These are phyloP conservation scores for Fusarium sp. DNA, from an alignment of 2,329 filamentous ascomycete species.

Conservation along the genomic window DNA sequence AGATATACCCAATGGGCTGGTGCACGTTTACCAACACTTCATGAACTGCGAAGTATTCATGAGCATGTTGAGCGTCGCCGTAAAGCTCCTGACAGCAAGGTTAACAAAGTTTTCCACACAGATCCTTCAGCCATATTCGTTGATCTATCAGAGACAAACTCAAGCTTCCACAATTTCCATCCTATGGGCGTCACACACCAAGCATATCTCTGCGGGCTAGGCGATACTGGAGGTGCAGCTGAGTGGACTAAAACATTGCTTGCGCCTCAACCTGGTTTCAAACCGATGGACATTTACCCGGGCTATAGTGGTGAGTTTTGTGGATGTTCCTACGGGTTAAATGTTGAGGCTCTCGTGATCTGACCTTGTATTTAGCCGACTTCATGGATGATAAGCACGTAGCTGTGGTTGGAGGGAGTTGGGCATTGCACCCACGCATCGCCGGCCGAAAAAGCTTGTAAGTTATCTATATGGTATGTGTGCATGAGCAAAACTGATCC, in stretches of 20 bases:
- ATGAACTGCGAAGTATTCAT: conserved; percentile 33
- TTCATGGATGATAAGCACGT: conserved; percentile 38
- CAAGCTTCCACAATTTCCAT: conserved; percentile 28
- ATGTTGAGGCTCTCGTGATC: accelerated
- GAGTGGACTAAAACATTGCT: conserved; percentile 29
- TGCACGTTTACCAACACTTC: conserved; percentile 28
- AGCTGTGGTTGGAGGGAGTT: conserved; percentile 27
- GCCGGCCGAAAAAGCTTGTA: conserved; percentile 34
- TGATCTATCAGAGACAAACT: conserved; percentile 17
- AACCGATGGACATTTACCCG: conserved; percentile 35
- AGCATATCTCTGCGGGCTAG: conserved; percentile 20
- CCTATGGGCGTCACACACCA: conserved; percentile 19
- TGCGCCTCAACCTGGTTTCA: conserved; percentile 25
- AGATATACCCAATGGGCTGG: conserved; percentile 20
- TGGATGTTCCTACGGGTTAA: accelerated
- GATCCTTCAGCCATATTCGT: conserved; percentile 12
- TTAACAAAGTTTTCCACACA: conserved; percentile 17
- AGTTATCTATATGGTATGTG: neutral
- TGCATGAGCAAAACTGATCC: neutral
- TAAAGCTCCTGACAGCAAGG: conserved; percentile 5
- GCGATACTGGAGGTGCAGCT: conserved; percentile 30
- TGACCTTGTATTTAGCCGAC: conserved; percentile 14
- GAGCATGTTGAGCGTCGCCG: conserved; percentile 9
- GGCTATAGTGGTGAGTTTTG: conserved; percentile 26
- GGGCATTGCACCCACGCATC: conserved; percentile 33